Conservation (phyloP, 257 asterid genomes). For the Ehretia macrophylla region DNA sequence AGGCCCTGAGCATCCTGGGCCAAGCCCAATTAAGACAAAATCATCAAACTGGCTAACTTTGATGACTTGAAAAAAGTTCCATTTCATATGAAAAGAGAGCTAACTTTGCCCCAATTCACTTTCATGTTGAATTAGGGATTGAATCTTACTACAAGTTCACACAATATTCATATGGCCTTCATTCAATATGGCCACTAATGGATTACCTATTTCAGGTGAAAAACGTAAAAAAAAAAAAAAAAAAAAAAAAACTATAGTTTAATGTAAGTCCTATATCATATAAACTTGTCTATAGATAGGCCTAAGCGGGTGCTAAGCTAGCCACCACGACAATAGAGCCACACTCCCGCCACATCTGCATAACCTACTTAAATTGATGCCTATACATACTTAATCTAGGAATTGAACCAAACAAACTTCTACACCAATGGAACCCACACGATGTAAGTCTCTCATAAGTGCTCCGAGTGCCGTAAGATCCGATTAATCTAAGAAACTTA, state of each 20-base stretch:
- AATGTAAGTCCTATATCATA: background rate
- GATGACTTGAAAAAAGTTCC: background rate
- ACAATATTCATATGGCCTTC: constrained; percentile 24
- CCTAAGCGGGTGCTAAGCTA: constrained; percentile 74
- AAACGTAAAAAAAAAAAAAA: background rate
- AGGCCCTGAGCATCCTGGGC: too few relatives aligned
- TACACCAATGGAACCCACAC: too few relatives aligned
- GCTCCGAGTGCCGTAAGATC: too few relatives aligned
- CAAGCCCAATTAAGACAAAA: too few relatives aligned
- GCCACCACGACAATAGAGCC: constrained; percentile 67
- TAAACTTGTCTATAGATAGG: constrained; percentile 15
- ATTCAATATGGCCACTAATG: constrained; percentile 28
- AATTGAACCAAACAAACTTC: too few relatives aligned
- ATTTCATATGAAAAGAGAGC: background rate
- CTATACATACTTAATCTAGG: constrained; percentile 10
- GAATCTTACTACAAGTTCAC: constrained; percentile 21
- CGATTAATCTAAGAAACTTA: constrained; percentile 17
- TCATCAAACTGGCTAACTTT: background rate
- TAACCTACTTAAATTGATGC: constrained; percentile 9
- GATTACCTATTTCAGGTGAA: constrained; percentile 6
- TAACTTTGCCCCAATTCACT: constrained; percentile 19
- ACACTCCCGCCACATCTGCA: constrained; percentile 24
- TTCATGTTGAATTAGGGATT: constrained; percentile 24
- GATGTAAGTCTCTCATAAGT: too few relatives aligned
- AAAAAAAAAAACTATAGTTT: background rate